Evolutionary conservation across 345 rosid species (phyloP), one percentile per base, ranked within the genome.

Genomic region (Murraya koenigii): DNA sequence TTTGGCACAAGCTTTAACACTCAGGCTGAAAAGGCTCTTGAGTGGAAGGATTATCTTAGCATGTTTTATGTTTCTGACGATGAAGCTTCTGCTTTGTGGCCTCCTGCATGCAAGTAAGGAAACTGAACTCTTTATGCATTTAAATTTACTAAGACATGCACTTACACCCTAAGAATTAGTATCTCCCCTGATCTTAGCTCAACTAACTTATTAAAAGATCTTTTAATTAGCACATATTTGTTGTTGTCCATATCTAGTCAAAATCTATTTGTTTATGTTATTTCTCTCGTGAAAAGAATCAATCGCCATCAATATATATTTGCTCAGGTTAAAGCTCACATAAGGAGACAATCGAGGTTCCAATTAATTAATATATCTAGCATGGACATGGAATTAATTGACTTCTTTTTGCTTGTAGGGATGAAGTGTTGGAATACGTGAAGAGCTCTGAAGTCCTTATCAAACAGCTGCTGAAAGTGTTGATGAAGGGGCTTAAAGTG

Each of bases 1-100:
- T 83, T 85, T 17, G 84, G 84, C 7, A 81, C 87, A 1, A 87
- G 87, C 79, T 85, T 89, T 25, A 79, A 82, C 66, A 86, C 90
- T 71, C 76, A 60, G 30, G 86, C 80, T 2, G 92, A 87, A 79
- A 79, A 79, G 72, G 90, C 87, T 60, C 77, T 88, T 1, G 90
- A 86, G 81, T 89, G 89, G 93, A 88, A 88, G 82, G 93, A 89
- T 80, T 88, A 79, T 49, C 88, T 86, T 10, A 86, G 91, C 71
- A 84, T 87, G 76, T 83, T 84, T 79, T 86, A 80, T 68, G 86
- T 83, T 41, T 84, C 89, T 15, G 87, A 86, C 1, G 85, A 85
- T 19, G 88, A 86, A 61, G 84, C 89, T 55, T 72, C 82, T 52
- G 77, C 87, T 64, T 69, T 80, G 8, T 87, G 89, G 89, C 89